Evolutionary conservation across 306 rosid genomes (phyloP).

Genomic region (Fragaria iinumae): DNA sequence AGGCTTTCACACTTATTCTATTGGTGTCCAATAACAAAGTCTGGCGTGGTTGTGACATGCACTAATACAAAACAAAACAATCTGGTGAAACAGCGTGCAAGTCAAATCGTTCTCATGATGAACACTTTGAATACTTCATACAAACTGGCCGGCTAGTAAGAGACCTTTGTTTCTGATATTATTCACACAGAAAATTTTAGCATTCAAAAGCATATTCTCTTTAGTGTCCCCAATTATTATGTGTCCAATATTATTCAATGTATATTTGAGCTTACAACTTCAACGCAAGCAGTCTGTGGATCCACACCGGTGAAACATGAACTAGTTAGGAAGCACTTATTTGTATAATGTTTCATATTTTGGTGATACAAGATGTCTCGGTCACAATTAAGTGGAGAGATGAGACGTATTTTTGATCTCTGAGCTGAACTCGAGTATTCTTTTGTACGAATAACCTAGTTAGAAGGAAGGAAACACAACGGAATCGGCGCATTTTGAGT

Average conservation of each 20-base stretch:
- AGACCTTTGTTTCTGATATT: background rate
- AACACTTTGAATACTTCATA: background rate
- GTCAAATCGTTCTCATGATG: slow-evolving; percentile 13
- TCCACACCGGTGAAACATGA: background rate
- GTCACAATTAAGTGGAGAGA: no score
- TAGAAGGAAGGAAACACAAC: slow-evolving; percentile 57
- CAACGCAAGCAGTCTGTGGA: background rate
- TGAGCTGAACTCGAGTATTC: background rate
- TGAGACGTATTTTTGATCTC: background rate
- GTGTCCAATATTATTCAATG: background rate
- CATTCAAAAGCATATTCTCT: slow-evolving; percentile 6
- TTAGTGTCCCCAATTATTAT: background rate
- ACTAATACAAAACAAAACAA: background rate
- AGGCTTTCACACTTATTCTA: slow-evolving; percentile 10
- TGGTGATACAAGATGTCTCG: background rate
- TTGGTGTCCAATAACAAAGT: background rate
- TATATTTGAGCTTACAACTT: background rate
- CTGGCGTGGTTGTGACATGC: background rate
- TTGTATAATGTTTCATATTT: no score
- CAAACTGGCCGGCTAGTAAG: background rate
- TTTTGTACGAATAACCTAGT: background rate
- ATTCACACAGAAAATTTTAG: background rate
- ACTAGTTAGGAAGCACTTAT: background rate
- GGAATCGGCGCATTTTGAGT: slow-evolving; percentile 26
- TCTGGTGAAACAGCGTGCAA: slow-evolving; percentile 8